These are phyloP conservation scores for Corrigiola litoralis DNA, from an alignment of 179 eudicot genomes.

Conservation along the genomic window DNA sequence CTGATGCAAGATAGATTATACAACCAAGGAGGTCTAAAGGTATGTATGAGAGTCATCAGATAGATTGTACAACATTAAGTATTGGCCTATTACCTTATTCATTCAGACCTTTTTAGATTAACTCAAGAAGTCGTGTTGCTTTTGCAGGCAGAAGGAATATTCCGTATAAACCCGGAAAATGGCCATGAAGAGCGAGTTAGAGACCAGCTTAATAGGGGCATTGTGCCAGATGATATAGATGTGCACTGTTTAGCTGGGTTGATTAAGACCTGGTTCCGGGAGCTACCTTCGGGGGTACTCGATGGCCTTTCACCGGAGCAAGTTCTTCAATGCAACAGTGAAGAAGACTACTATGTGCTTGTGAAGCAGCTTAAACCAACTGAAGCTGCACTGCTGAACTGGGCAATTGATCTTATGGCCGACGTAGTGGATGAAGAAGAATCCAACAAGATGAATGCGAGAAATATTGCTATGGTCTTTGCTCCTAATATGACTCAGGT, in stretches of 20 bases:
- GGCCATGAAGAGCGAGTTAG: conserved; percentile 77
- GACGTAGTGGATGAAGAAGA: conserved; percentile 92
- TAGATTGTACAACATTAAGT: neutral
- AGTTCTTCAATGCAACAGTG: conserved; percentile 68
- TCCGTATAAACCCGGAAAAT: conserved; percentile 90
- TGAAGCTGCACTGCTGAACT: conserved; percentile 70
- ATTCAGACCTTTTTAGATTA: neutral
- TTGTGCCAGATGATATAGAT: conserved; percentile 81
- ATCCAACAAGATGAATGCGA: conserved; percentile 84
- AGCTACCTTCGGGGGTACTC: conserved; percentile 80
- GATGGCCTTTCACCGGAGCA: conserved; percentile 94
- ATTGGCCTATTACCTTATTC: too few species aligned
- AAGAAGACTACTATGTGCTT: conserved; percentile 64
- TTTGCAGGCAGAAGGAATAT: conserved; percentile 85
- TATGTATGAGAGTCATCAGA: conserved; percentile 8
- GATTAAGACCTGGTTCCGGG: conserved; percentile 93
- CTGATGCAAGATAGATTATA: conserved; percentile 82
- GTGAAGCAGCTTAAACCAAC: conserved; percentile 74
- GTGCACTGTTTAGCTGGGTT: conserved; percentile 88
- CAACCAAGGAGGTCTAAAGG: conserved; percentile 80
- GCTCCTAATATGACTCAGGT: conserved; percentile 99
- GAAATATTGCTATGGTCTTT: conserved; percentile 95
- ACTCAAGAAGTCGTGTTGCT: neutral
- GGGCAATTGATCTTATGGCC: conserved; percentile 96
- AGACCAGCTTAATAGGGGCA: conserved; percentile 78